A percentile compares a stretch with the other conserved stretches of the same genome.
These are phyloP conservation scores for Colletotrichum limetticola DNA, from an alignment of 2,329 filamentous ascomycete genomes.

Conservation along the genomic window DNA sequence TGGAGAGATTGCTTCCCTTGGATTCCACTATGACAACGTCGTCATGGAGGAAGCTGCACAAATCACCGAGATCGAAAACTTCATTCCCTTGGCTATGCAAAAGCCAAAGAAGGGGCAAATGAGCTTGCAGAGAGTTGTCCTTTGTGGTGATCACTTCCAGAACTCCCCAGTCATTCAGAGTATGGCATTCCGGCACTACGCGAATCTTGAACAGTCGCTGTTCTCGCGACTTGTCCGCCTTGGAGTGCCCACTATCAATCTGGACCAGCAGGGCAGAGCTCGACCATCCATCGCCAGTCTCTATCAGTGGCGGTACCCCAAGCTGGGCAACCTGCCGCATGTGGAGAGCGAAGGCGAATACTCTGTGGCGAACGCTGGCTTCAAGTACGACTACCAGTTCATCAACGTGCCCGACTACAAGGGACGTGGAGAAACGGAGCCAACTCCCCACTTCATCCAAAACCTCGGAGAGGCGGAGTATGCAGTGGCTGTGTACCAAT, in stretches of 20 bases:
- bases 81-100: conserved; percentile 94
- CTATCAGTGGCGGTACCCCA: conserved; percentile 92
- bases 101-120: conserved; percentile 78
- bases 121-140: conserved; percentile 85
- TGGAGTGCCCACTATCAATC: conserved; percentile 88
- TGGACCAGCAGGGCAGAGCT: conserved; percentile 94
- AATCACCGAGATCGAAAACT: conserved; percentile 97
- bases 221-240: conserved; percentile 92
- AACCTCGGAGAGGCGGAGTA: conserved; percentile 98
- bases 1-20: conserved; percentile 88
- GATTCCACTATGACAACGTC: conserved; percentile 97
- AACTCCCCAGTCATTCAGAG: conserved; percentile 97
- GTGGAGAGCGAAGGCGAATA: conserved; percentile 79
- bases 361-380: conserved; percentile 85
- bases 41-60: conserved; percentile 99
- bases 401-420: conserved; percentile 96
- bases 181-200: conserved; percentile 91
- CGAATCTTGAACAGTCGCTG: conserved; percentile 94
- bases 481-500: conserved; percentile 93
- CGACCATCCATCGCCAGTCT: conserved; percentile 87
- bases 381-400: conserved; percentile 95
- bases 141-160: conserved; percentile 95
- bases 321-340: conserved; percentile 80
- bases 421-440: conserved; percentile 87
- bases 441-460: conserved; percentile 93